A percentile compares a stretch with the other conserved stretches of the same genome.
phyloP scores from a whole-genome alignment of 495 filamentous ascomycete species.

The Talaromyces wortmannii region DNA sequence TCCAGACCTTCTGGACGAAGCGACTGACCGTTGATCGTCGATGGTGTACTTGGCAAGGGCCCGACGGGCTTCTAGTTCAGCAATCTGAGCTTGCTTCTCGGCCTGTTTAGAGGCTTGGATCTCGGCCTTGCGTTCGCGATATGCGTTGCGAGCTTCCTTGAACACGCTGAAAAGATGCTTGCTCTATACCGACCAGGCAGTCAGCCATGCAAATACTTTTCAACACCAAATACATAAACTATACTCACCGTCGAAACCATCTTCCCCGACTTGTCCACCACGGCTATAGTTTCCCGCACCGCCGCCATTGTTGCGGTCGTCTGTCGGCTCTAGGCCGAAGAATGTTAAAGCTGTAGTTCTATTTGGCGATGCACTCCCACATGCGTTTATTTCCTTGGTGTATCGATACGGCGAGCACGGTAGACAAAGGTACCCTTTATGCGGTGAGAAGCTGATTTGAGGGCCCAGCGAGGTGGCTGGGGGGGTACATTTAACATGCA shows the following conservation, averaged over 20 bases:
- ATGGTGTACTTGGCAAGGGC: constrained; percentile 40
- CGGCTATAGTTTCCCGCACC: constrained; percentile 70
- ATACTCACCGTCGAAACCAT: constrained; percentile 78
- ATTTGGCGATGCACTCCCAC: not conserved
- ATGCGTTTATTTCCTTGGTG: not conserved
- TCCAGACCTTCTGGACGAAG: constrained; percentile 29
- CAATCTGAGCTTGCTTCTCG: constrained; percentile 39
- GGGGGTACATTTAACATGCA: too few relatives aligned
- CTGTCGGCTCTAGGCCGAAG: not conserved
- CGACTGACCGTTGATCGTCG: constrained; percentile 40
- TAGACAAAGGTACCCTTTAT: too few relatives aligned
- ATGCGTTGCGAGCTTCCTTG: constrained; percentile 80
- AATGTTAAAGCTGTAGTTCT: not conserved
- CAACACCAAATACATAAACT: not conserved
- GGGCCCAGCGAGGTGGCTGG: too few relatives aligned
- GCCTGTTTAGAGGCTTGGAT: constrained; percentile 58
- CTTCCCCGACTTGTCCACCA: constrained; percentile 89
- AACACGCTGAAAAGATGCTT: constrained; percentile 83
- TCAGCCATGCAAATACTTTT: not conserved
- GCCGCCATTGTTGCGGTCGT: constrained; percentile 26
- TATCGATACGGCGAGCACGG: too few relatives aligned
- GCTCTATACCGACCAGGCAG: constrained; percentile 44
- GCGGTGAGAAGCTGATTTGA: too few relatives aligned
- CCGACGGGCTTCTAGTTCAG: constrained; percentile 18
- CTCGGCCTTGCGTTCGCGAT: constrained; percentile 74